Evolutionary conservation across 306 rosid species (phyloP), one percentile per base, ranked within the genome.

Genomic region (Trifolium repens): DNA sequence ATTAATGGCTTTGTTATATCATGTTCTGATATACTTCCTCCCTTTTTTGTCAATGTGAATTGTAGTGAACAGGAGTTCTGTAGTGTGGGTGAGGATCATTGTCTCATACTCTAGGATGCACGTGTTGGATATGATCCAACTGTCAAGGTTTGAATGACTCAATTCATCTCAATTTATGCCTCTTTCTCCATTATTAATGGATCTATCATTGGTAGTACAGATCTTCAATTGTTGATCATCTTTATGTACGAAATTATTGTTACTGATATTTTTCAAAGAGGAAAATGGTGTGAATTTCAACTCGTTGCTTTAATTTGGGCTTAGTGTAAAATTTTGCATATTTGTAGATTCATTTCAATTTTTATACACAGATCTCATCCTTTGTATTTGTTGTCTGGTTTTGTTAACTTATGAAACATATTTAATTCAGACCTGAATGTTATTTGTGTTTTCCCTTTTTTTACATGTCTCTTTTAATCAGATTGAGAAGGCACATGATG

Each of bases 91-190:
- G 99, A 96, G 49, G 99, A 96, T 83, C 87, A 96, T 57, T 85
- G 97, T 85, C 99, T 96, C 79, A 88, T 96, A 73, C 79, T 96
- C 16, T 96, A 98, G 99, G 99, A 96, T 90, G 94, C 97, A 42
- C 91, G 99, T 57, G 83, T 82, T 78, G 97, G 98, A 72, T 57
- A 81, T 61, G 52, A 81, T 83, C 99, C 99, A 53, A 96, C 71
- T 71, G 78, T 82, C 14, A 96, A 96, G 96, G 99, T 78, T 71
- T 63, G 59, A 8, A 49, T n/a, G 71, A 50, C 49, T 65, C 72
- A 12, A 19, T 70, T 69, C 76, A 32, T 69, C 68, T 74, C 35
- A 9, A 34, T 62, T 44, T 13, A 27, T 59, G 26, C n/a, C 42
- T 44, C 15, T 67, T 73, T 73, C n/a, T 77, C 58, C 30, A 39